These are phyloP conservation scores for Trichoderma erinaceum DNA, from an alignment of 495 filamentous ascomycete species.

Conservation along the genomic window DNA sequence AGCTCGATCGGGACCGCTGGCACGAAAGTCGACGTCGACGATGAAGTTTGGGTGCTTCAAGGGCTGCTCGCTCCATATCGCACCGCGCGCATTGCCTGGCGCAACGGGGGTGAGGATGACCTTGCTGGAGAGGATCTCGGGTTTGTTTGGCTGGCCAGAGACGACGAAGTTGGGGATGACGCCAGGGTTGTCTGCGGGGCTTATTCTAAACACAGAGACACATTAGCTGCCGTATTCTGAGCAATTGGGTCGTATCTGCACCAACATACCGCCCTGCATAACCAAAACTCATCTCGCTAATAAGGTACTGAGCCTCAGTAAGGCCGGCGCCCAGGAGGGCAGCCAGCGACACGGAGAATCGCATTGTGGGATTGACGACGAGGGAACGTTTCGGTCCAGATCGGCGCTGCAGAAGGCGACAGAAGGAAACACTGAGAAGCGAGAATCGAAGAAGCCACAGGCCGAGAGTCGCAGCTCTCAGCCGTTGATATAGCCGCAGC, in stretches of 20 bases:
- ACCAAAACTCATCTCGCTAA: conserved; percentile 70
- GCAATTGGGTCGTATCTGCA: neutral
- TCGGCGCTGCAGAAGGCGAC: no score
- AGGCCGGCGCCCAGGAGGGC: conserved; percentile 49
- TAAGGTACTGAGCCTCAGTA: conserved; percentile 53
- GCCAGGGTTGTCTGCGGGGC: conserved; percentile 28
- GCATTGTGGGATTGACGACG: conserved; percentile 28
- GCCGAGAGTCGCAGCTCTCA: neutral
- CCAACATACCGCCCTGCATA: conserved; percentile 55
- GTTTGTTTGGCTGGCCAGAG: conserved; percentile 61
- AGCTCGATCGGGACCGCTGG: conserved; percentile 75
- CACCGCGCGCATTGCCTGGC: conserved; percentile 80
- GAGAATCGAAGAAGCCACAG: neutral
- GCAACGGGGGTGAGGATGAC: conserved; percentile 83
- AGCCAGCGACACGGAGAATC: conserved; percentile 35
- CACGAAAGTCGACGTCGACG: conserved; percentile 80
- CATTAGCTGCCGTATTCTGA: neutral
- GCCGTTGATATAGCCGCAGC: neutral
- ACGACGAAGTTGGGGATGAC: conserved; percentile 53
- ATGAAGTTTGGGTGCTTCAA: conserved; percentile 62
- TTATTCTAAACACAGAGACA: conserved; percentile 33
- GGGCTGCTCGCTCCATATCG: conserved; percentile 68
- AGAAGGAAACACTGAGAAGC: neutral
- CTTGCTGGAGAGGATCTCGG: conserved; percentile 81
- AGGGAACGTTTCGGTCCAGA: neutral